Conservation (phyloP, 2,329 filamentous ascomycete species). For the Oidium heveae region DNA sequence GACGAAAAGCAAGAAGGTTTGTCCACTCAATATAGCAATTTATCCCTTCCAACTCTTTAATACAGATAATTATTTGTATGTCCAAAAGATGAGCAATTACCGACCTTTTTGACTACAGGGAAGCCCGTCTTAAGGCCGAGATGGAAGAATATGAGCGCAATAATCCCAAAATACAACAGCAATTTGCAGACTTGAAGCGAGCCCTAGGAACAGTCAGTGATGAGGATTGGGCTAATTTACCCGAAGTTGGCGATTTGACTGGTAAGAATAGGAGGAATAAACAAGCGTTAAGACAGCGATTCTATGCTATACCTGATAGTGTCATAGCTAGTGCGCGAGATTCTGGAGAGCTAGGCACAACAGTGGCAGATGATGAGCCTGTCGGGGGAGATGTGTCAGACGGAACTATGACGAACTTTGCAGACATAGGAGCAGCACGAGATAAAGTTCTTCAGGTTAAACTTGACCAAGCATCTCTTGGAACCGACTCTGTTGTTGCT, state of each 20-base stretch:
- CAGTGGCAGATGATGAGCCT: conserved; percentile 60
- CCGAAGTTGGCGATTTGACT: conserved; percentile 88
- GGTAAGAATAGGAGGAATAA: conserved; percentile 75
- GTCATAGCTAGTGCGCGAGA: conserved; percentile 72
- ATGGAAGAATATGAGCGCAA: conserved; percentile 86
- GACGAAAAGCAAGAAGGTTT: conserved; percentile 68
- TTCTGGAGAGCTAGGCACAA: conserved; percentile 60
- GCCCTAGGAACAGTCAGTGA: conserved; percentile 71
- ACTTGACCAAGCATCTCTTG: conserved; percentile 65
- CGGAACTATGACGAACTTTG: conserved; percentile 93
- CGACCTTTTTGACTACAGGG: conserved; percentile 52
- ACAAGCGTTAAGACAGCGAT: conserved; percentile 58
- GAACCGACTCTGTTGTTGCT: conserved; percentile 37
- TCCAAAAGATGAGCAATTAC: conserved; percentile 46
- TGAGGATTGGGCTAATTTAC: conserved; percentile 88
- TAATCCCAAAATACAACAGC: conserved; percentile 93
- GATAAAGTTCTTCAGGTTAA: conserved; percentile 92
- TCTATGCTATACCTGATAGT: conserved; percentile 92
- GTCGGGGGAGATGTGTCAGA: conserved; percentile 30
- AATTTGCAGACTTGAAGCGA: conserved; percentile 89
- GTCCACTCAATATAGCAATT: conserved; percentile 18
- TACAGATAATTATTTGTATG: conserved; percentile 30
- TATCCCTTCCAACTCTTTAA: conserved; percentile 13
- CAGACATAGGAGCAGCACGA: conserved; percentile 83
- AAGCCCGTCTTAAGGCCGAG: conserved; percentile 80